A percentile compares a stretch with the other conserved stretches of the same genome.
phyloP scores from a whole-genome alignment of 1,284 basidiomycete species.

The Spongispora temasekensis region DNA sequence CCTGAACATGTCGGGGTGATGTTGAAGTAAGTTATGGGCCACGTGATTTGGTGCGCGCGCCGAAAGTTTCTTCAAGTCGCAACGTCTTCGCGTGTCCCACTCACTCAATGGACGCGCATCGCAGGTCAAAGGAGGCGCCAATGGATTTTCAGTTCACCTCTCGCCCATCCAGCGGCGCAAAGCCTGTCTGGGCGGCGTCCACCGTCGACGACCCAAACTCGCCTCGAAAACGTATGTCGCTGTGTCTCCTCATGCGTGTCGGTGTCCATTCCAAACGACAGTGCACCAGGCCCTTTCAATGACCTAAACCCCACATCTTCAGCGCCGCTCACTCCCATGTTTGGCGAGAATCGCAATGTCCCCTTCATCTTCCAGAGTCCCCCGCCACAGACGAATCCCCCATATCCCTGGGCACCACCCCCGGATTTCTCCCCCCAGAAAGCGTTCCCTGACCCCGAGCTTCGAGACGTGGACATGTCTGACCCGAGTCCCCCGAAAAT shows the following conservation, averaged over 20 bases:
- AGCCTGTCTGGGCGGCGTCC: conserved; percentile 56
- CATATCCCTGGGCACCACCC: conserved; percentile 66
- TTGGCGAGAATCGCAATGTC: conserved; percentile 61
- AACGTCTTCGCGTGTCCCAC: too few species aligned
- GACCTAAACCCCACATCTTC: conserved; percentile 50
- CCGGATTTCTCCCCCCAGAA: conserved; percentile 57
- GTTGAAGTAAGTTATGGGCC: conserved; percentile 7
- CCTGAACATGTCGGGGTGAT: conserved; percentile 20
- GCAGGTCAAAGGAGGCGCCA: conserved; percentile 70
- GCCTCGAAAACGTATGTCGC: conserved; percentile 64
- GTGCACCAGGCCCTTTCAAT: conserved; percentile 52
- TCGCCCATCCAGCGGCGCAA: conserved; percentile 47
- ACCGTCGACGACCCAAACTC: conserved; percentile 48
- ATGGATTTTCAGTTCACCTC: conserved; percentile 79
- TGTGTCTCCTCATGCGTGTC: conserved; percentile 27
- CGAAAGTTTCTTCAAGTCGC: conserved; percentile 12
- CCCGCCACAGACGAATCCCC: conserved; percentile 45
- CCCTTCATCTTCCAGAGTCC: conserved; percentile 72
- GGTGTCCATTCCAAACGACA: conserved; percentile 11
- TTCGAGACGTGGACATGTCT: conserved; percentile 70
- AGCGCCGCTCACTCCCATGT: conserved; percentile 51
- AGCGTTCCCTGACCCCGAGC: conserved; percentile 58
- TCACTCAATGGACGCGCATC: conserved; percentile 34
- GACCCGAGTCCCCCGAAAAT: conserved; percentile 62
- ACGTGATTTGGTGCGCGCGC: conserved; percentile 25